Base-by-base conservation (phyloP, 768 basidiomycete genomes). In the Hysterangium stoloniferum region DNA sequence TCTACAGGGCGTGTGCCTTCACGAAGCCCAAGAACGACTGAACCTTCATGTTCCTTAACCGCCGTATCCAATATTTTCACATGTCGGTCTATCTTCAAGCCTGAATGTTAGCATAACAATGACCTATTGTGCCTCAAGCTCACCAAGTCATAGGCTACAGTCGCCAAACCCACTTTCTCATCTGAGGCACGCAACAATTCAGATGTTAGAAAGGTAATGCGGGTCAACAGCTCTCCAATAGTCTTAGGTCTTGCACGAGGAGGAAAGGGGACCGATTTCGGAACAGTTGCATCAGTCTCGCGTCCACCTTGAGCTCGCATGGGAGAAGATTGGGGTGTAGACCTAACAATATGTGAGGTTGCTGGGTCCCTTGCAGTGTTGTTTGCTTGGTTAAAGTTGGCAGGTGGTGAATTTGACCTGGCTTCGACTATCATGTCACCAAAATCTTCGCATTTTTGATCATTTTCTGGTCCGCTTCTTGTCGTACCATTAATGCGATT, bases 161-260 rank as follows among this genome's bases (percentile, higher is more conserved):
- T 76, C 2, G 86, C 82, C 15, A 90, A 71, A 56, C 80, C 86
- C 27, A 84, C 75, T 61, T 90, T 90, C 63, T 92, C 88, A 54
- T 87, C 83, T 9, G 80, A 77, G 3, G 79, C 74, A 4, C 78
- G 75, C 8, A 82, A 63, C 1, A 78, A 62, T 54, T 82, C 79
- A 58, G 84, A 83, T 11, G 75, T 69, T 6, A 81, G 62, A 54
- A 72, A 72, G 3, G 82, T 79, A 45, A 88, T 74, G 42, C 72
- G 70, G 17, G 77, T 69, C 24, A 88, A 70, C 54, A 83, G 62
- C 49, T 72, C 69, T 17, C 75, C 71, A 6, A 75, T 72, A 17
- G 73, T 70, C 40, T 64, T 58, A 33, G 68, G 61, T 11, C 43
- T 51, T 7, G 27, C 38, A 12, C 49, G 49, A 42, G 49, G 49